Conservation (phyloP, 495 filamentous ascomycete species). For the Bombardia bombarda region DNA sequence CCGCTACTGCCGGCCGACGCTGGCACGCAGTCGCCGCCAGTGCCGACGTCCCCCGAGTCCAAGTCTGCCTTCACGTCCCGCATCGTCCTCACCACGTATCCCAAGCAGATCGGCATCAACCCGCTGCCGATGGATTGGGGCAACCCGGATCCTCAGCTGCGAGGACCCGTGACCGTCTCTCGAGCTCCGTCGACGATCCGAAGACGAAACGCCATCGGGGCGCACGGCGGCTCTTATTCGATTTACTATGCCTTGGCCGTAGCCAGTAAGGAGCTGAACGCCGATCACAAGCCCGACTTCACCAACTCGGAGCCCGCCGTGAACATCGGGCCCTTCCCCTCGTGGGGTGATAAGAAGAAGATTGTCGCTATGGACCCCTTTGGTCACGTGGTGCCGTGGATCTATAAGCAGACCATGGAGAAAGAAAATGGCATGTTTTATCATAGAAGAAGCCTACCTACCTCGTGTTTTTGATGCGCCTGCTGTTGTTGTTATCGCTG, state of each 20-base stretch:
- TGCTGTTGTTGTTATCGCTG: too few relatives aligned
- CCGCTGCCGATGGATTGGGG: conserved; percentile 88
- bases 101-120: conserved; percentile 87
- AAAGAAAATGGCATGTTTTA: conserved; percentile 46
- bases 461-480: too few relatives aligned
- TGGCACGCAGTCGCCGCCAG: conserved; percentile 18
- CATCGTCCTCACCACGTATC: conserved; percentile 70
- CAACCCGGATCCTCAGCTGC: conserved; percentile 56
- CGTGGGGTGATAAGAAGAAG: conserved; percentile 88
- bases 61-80: conserved; percentile 25
- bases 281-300: conserved; percentile 81
- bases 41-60: conserved; percentile 10
- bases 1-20: conserved; percentile 23
- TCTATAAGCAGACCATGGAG: conserved; percentile 60
- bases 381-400: conserved; percentile 81
- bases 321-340: conserved; percentile 76
- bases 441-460: too few relatives aligned
- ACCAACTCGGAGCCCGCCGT: conserved; percentile 90
- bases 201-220: conserved; percentile 72
- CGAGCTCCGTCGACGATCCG: conserved; percentile 67
- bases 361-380: conserved; percentile 97
- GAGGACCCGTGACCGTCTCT: conserved; percentile 89
- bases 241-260: conserved; percentile 94
- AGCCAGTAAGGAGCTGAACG: conserved; percentile 78
- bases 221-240: conserved; percentile 95